A percentile compares a stretch with the other conserved stretches of the same genome.
Conservation (phyloP, 2,329 filamentous ascomycete genomes). For the Myriosclerotinia duriaeana region DNA sequence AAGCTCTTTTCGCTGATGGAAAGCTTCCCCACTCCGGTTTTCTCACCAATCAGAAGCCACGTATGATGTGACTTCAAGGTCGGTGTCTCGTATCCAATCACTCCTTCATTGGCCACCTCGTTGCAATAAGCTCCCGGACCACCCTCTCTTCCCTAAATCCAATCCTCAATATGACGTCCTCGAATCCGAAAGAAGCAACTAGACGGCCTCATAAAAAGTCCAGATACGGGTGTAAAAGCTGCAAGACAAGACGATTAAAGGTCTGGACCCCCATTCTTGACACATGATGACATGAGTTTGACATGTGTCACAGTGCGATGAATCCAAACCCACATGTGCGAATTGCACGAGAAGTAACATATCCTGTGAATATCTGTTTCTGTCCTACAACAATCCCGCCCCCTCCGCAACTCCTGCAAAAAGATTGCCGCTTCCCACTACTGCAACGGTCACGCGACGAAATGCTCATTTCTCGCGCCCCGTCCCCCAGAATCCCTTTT, state of each 20-base stretch:
- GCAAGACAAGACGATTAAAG: conserved; percentile 14
- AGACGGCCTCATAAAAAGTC: conserved; percentile 14
- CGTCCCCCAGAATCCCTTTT: background rate
- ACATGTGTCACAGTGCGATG: conserved; percentile 9
- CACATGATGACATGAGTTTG: background rate
- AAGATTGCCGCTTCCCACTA: background rate
- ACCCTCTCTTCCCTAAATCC: background rate
- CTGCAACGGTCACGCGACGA: background rate
- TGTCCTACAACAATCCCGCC: background rate
- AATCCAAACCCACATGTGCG: conserved; percentile 10
- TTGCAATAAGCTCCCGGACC: background rate
- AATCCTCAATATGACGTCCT: background rate
- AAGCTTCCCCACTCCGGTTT: background rate
- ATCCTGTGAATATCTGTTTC: conserved; percentile 5
- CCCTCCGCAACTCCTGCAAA: background rate
- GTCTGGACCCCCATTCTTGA: background rate
- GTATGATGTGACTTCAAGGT: background rate
- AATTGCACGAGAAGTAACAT: conserved; percentile 1
- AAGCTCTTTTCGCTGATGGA: background rate
- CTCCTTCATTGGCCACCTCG: background rate
- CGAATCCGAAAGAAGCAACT: background rate
- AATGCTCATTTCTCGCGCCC: background rate
- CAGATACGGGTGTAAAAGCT: conserved; percentile 21
- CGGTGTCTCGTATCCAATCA: background rate
- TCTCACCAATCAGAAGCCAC: background rate